These are phyloP conservation scores for Corylus heterophylla DNA, from an alignment of 306 rosid species.

Conservation along the genomic window DNA sequence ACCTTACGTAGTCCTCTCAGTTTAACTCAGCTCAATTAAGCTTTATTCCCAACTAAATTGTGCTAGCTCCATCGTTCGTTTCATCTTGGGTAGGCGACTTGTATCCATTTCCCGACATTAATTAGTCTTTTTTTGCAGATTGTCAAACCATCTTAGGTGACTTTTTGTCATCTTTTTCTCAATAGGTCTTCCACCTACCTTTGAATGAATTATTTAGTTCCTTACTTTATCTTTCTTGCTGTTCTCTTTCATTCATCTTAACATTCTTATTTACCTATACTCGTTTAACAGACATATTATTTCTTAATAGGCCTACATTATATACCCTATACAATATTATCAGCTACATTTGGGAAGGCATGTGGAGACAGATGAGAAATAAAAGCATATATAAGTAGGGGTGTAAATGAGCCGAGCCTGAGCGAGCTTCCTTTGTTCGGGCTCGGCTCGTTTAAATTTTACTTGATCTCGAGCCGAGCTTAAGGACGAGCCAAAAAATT, in stretches of 20 bases:
- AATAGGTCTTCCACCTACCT: too few relatives aligned
- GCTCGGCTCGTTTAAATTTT: too few relatives aligned
- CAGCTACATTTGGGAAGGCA: neutral
- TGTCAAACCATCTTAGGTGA: too few relatives aligned
- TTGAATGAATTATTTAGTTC: too few relatives aligned
- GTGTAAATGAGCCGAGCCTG: too few relatives aligned
- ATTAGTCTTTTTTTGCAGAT: too few relatives aligned
- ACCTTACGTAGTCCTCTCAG: neutral
- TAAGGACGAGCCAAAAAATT: too few relatives aligned
- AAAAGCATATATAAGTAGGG: neutral
- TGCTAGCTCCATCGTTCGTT: neutral
- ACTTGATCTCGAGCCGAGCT: too few relatives aligned
- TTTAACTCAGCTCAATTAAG: neutral
- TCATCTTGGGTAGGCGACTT: neutral
- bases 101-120: neutral
- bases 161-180: too few relatives aligned
- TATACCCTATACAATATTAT: neutral
- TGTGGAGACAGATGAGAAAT: neutral
- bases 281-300: neutral
- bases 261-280: neutral
- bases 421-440: too few relatives aligned
- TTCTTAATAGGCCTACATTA: neutral
- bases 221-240: neutral
- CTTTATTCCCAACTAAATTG: neutral
- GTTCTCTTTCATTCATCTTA: neutral